phyloP scores from a whole-genome alignment of 2,329 filamentous ascomycete genomes.

The Zalaria obscura region DNA sequence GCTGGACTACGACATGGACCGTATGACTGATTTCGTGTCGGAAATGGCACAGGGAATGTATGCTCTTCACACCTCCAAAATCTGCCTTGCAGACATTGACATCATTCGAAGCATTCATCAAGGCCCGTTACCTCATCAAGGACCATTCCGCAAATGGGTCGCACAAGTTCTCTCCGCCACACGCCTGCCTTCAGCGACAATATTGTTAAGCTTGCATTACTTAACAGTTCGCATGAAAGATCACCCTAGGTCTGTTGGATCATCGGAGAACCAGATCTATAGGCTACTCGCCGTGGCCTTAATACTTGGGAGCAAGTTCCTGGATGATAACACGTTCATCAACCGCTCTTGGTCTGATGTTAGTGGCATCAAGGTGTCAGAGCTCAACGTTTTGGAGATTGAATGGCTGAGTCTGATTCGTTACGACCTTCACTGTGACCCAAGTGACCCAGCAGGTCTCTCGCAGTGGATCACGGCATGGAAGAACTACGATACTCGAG shows the following conservation, averaged over 20 bases:
- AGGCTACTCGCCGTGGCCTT: conserved; percentile 75
- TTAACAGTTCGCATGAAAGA: conserved; percentile 58
- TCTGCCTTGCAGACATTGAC: conserved; percentile 49
- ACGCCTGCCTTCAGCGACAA: conserved; percentile 77
- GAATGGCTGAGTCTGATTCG: conserved; percentile 75
- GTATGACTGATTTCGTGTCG: conserved; percentile 89
- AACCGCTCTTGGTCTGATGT: conserved; percentile 95
- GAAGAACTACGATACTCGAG: conserved; percentile 46
- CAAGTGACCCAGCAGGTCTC: conserved; percentile 61
- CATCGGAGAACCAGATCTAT: conserved; percentile 59
- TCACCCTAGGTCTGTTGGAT: conserved; percentile 20
- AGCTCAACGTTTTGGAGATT: conserved; percentile 74
- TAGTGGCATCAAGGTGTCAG: conserved; percentile 70
- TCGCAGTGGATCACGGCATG: conserved; percentile 51
- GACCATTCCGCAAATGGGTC: conserved; percentile 82
- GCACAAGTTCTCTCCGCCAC: conserved; percentile 83
- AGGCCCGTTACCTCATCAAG: conserved; percentile 37
- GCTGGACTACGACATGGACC: conserved; percentile 91
- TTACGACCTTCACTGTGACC: conserved; percentile 78
- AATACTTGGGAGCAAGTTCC: conserved; percentile 83
- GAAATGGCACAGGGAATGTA: conserved; percentile 72
- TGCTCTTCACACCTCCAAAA: conserved; percentile 40
- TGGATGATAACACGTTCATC: conserved; percentile 96
- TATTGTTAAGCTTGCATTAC: conserved; percentile 81
- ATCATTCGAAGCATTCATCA: conserved; percentile 48